phyloP scores from a whole-genome alignment of 805 yeast genomes.

The Lachancea lanzarotensis region DNA sequence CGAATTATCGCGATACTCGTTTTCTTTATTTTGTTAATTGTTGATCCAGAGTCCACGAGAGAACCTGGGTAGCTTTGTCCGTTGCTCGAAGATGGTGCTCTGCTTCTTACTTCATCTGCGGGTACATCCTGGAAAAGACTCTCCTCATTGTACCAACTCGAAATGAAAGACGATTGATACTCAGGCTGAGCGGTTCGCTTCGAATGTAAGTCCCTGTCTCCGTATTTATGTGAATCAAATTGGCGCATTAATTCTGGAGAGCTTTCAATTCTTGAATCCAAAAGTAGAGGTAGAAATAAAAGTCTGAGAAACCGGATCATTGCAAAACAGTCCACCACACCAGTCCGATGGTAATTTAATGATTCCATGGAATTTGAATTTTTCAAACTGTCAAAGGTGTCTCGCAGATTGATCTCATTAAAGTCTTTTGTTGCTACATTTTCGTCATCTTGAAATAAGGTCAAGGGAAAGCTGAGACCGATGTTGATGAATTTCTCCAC shows the following conservation, averaged over 20 bases:
- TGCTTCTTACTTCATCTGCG: neutral
- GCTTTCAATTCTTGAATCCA: conserved; percentile 8
- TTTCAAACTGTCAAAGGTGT: conserved; percentile 7
- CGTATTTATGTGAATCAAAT: neutral
- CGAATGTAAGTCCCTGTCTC: neutral
- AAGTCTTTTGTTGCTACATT: conserved; percentile 15
- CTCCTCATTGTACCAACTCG: conserved; percentile 8
- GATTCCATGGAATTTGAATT: conserved; percentile 4
- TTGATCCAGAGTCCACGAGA: neutral
- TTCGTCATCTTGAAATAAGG: conserved; percentile 4
- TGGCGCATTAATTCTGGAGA: conserved; percentile 2
- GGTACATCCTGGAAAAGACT: conserved; percentile 1
- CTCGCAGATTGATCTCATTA: conserved; percentile 12
- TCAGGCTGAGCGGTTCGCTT: neutral
- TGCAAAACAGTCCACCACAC: conserved; percentile 4
- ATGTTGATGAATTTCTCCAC: conserved; percentile 19
- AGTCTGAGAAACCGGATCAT: conserved; percentile 9
- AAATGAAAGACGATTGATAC: conserved; percentile 4
- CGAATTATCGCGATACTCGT: conserved; percentile 14
- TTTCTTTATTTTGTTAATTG: conserved; percentile 11
- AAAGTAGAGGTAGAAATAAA: conserved; percentile 13
- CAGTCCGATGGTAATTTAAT: neutral
- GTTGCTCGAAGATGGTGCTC: conserved; percentile 1
- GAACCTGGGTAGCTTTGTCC: neutral
- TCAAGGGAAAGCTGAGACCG: conserved; percentile 21